Base-by-base conservation (phyloP, 352 stramenopile genomes). In the Pythium rhizo-oryzae region DNA sequence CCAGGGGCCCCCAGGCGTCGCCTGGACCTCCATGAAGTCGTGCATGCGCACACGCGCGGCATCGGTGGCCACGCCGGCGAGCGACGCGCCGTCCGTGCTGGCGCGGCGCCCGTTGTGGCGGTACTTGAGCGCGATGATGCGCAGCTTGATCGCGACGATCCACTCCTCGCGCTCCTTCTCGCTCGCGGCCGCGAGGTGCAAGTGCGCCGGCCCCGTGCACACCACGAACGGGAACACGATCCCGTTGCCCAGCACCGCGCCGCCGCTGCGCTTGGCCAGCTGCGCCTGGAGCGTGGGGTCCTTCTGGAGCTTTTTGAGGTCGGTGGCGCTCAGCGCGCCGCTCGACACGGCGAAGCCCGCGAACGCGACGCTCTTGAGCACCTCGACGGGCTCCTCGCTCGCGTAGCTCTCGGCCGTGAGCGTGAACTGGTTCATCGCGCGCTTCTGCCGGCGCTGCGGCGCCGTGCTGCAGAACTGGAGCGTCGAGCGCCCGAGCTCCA, bases 71-170 rank as follows among this genome's bases (percentile, higher is more conserved):
- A n/a, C 41, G 15, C 21, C 41, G 41, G 1, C 41, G 7, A 47
- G 41, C 28, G 28, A 33, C 28, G 28, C 28, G 6, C 6, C 28
- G n/a, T n/a, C n/a, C n/a, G n/a, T n/a, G n/a, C n/a, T n/a, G n/a
- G n/a, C n/a, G n/a, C n/a, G n/a, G n/a, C 50, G 33, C 11, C 62
- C 44, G 18, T 85, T 87, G 54, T 80, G 71, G 39, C 77, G 84
- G 41, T 90, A 87, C 44, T 92, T 91, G 13, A 92, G 59, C 4
- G 77, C 63, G 47, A 91, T 85, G 55, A 92, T 86, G 37, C 84
- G 80, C 71, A 90, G 64, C 23, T 80, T 79, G 61, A 91, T 90
- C 0, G 82, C 82, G 11, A 80, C 53, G 37, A 91, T 74, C 84
- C 84, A 92, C 52, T 90, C 75, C 13, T 80, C 77, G 23, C 84